A percentile compares a stretch with the other conserved stretches of the same genome.
Evolutionary conservation across 306 rosid genomes (phyloP).

Genomic region (Fragaria iinumae): DNA sequence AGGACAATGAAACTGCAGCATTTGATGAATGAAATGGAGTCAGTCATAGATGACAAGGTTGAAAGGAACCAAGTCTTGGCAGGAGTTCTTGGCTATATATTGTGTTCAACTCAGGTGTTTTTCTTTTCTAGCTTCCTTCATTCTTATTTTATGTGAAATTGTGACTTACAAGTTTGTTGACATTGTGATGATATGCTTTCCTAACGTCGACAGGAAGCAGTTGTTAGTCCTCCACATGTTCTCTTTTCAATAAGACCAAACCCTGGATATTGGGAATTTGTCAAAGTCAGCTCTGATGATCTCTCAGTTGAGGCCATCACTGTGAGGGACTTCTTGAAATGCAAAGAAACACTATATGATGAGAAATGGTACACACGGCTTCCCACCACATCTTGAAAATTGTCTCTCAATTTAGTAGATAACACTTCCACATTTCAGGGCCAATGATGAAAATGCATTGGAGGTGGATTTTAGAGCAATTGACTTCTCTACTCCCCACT

Average conservation of each 20-base stretch:
- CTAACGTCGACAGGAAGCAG: conserved; percentile 61
- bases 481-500: conserved; percentile 55
- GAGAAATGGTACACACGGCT: conserved; percentile 49
- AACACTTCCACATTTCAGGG: conserved; percentile 45
- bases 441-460: conserved; percentile 71
- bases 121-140: not conserved
- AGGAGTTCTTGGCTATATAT: conserved; percentile 63
- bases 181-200: not conserved
- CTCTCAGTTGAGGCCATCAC: conserved; percentile 62
- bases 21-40: conserved; percentile 74
- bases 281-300: conserved; percentile 57
- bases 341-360: conserved; percentile 61
- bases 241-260: conserved; percentile 73
- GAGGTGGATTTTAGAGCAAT: conserved; percentile 86
- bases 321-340: conserved; percentile 55
- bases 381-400: not conserved
- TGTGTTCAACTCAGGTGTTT: conserved; percentile 71
- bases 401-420: not conserved
- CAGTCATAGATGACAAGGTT: conserved; percentile 48
- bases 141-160: not conserved
- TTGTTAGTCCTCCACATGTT: conserved; percentile 70
- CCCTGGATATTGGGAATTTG: conserved; percentile 89
- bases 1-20: conserved; percentile 65
- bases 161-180: not conserved
- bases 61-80: conserved; percentile 64